These are phyloP conservation scores for Xylaria sp. DNA, from an alignment of 2,329 filamentous ascomycete genomes.

Conservation along the genomic window DNA sequence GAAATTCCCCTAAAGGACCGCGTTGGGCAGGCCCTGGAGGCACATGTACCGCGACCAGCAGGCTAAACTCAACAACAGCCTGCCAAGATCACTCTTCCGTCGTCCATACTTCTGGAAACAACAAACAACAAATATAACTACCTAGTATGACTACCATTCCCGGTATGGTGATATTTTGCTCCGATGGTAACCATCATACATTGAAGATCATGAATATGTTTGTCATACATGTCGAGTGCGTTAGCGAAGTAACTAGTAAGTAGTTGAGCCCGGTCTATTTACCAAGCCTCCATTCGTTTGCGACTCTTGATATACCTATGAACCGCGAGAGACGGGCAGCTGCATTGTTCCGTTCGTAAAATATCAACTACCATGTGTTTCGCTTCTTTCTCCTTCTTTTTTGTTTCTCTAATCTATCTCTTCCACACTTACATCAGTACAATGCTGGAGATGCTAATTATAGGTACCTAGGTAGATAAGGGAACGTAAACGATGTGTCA, in stretches of 20 bases:
- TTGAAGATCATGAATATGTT: neutral
- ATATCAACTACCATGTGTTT: neutral
- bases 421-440: neutral
- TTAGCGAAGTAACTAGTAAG: neutral
- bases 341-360: neutral
- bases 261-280: neutral
- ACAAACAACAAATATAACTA: conserved; percentile 11
- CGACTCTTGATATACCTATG: neutral
- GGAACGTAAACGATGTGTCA: no score
- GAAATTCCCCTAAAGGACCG: conserved; percentile 27
- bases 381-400: neutral
- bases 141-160: neutral
- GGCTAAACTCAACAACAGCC: conserved; percentile 38
- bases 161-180: neutral
- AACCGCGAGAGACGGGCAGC: neutral
- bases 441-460: neutral
- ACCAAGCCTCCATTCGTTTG: neutral
- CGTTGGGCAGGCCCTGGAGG: conserved; percentile 30
- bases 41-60: conserved; percentile 42
- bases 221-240: conserved; percentile 15
- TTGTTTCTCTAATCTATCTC: neutral
- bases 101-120: conserved; percentile 17
- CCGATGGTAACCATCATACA: conserved; percentile 22
- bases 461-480: no score
- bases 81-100: conserved; percentile 36